Base-by-base conservation (phyloP, 2,329 filamentous ascomycete species). In the Pseudogymnoascus sp. region DNA sequence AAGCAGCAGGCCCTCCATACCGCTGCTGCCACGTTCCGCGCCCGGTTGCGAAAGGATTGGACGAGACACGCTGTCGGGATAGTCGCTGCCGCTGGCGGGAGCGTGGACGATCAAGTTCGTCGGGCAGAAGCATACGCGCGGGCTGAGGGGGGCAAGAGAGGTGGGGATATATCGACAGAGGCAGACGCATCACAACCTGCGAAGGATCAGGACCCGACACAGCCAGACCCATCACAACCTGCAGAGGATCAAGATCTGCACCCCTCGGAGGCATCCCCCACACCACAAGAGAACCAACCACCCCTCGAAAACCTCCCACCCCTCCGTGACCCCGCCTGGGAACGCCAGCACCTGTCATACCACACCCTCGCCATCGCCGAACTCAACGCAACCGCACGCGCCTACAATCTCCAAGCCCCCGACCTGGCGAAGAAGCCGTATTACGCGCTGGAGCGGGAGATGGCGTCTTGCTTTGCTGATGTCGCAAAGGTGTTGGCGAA, bases 351-450 rank as follows among this genome's bases (percentile, higher is more conserved):
- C 74, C 76, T 78, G 3, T 80, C 86, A 5, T 97, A 96, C 75
- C 85, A 92, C 72, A 84, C 82, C 39, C 81, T 94, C 4, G 84
- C 90, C 4, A 83, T 99, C 66, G 81, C 83, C 55, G 85, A 90
- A 62, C 84, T 97, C 62, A 97, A 97, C 74, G 75, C 77, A 31
- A 80, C 95, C 58, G 88, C 91, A 6, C 84, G 94, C 27, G 90
- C 90, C 12, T 99, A 99, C 78, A 97, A 97, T 69, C 83, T 97
- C 2, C 93, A 96, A 86, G 93, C 94, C 0, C 94, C 94, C 0
- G 88, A 91, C 61, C 81, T 96, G 1, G 92, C 93, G 2, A 95
- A 94, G 76, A 96, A 96, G 74, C 91, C 93, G 0, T 97, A 97
- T 74, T 92, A 91, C 71, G 87, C 81, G 2, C 83, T 97, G 6